Base-by-base conservation (phyloP, 164 flowering plant genomes). In the Dillenia suffruticosa region DNA sequence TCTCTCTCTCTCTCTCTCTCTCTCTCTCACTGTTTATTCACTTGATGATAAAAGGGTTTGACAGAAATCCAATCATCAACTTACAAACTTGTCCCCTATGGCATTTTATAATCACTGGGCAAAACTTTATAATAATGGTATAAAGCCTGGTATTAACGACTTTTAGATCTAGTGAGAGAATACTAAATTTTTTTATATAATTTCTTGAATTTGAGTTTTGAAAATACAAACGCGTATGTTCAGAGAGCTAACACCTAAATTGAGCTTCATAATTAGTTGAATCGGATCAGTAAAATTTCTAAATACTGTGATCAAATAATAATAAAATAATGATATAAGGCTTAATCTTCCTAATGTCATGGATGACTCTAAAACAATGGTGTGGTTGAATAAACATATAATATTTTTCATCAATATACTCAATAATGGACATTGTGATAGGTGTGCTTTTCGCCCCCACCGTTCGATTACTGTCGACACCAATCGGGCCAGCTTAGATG, bases 321-420 rank as follows among this genome's bases (percentile, higher is more conserved):
- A n/a, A n/a, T n/a, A 19, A 19, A 19, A 14, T n/a, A 58, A n/a
- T 17, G 44, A 54, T 44, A 45, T 40, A 58, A 5, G 49, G 63
- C 12, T 48, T 48, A 58, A 53, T 56, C 64, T 66, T 58, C 26
- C 44, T 58, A 67, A 45, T 74, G 71, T 69, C 74, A 74, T 67
- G 72, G 77, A 74, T 74, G 75, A 72, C 76, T 46, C 57, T 59
- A 58, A 45, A 52, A 54, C 49, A 57, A 49, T 26, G 14, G 26
- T 26, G 45, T 32, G 62, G 43, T 12, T 10, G 14, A 65, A 49
- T 57, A 32, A 32, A 32, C 40, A 57, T 60, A 51, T 61, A 19
- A 2, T 22, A 24, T 17, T 24, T 16, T 26, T 47, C 40, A 32
- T 6, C 40, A 32, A 12, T 8, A 40, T 32, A 3, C 10, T 3